Percentiles rank a stretch among this genome's conserved stretches.
These are phyloP conservation scores for Phytophthora pluvialis DNA, from an alignment of 352 stramenopile genomes.

Conservation along the genomic window DNA sequence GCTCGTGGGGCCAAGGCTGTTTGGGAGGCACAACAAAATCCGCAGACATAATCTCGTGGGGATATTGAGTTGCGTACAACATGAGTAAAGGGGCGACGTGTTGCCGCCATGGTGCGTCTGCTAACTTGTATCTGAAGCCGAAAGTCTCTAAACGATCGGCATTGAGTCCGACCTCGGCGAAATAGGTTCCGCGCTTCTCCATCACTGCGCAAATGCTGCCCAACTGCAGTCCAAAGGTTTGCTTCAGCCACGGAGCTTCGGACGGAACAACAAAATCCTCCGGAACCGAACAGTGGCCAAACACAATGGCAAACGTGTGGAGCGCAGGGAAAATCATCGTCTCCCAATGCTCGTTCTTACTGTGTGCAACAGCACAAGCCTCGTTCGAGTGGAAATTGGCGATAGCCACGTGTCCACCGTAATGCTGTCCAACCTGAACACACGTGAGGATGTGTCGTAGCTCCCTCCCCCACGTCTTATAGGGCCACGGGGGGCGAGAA, in stretches of 20 bases:
- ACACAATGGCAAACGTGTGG: slow-evolving; percentile 26
- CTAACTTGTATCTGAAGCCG: slow-evolving; percentile 37
- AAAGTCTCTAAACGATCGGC: slow-evolving; percentile 38
- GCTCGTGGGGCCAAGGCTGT: slow-evolving; percentile 18
- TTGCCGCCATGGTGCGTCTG: slow-evolving; percentile 25
- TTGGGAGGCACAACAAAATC: slow-evolving; percentile 36
- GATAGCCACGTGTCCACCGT: slow-evolving; percentile 28
- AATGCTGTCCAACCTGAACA: slow-evolving; percentile 31
- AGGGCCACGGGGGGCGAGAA: slow-evolving; percentile 31
- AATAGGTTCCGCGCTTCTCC: slow-evolving; percentile 25
- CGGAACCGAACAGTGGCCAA: slow-evolving; percentile 34
- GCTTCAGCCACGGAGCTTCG: slow-evolving; percentile 29
- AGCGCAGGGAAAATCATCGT: slow-evolving; percentile 34
- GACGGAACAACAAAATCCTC: slow-evolving; percentile 27
- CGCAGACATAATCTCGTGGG: slow-evolving; percentile 35
- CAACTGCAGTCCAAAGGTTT: slow-evolving; percentile 14
- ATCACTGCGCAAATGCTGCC: slow-evolving; percentile 25
- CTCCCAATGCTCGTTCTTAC: slow-evolving; percentile 23
- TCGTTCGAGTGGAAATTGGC: slow-evolving; percentile 19
- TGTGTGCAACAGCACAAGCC: not conserved
- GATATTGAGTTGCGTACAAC: slow-evolving; percentile 20
- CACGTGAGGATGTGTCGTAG: slow-evolving; percentile 30
- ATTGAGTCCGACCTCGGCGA: slow-evolving; percentile 33
- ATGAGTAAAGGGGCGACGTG: slow-evolving; percentile 26
- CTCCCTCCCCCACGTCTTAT: slow-evolving; percentile 28